Conservation (phyloP, 768 basidiomycete genomes). For the Suillus weaverae region DNA sequence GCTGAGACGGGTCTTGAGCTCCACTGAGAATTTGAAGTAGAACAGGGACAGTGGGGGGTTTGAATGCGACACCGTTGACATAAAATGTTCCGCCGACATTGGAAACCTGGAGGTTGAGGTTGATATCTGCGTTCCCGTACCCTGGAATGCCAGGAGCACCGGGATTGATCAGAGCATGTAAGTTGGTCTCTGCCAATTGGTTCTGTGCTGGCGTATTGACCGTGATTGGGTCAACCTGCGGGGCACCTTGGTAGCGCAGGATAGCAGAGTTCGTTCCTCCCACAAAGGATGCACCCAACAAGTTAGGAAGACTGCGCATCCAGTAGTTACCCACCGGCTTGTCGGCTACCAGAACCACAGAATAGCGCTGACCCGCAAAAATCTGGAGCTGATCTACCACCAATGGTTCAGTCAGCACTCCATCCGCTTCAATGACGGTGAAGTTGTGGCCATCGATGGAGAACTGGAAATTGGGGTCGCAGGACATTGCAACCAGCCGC, state of each 20-base stretch:
- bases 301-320: slow-evolving; percentile 43
- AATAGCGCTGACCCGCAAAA: slow-evolving; percentile 36
- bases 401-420: slow-evolving; percentile 38
- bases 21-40: slow-evolving; percentile 47
- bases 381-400: slow-evolving; percentile 41
- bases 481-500: slow-evolving; percentile 40
- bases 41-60: slow-evolving; percentile 39
- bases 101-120: slow-evolving; percentile 23
- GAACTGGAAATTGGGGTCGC: slow-evolving; percentile 43
- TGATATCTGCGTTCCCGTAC: slow-evolving; percentile 43
- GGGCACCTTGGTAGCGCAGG: slow-evolving; percentile 47
- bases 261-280: slow-evolving; percentile 56
- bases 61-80: slow-evolving; percentile 17
- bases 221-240: slow-evolving; percentile 39
- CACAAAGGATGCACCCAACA: slow-evolving; percentile 21
- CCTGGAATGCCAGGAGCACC: slow-evolving; percentile 40
- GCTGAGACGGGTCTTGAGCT: slow-evolving; percentile 28
- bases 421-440: slow-evolving; percentile 50
- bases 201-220: slow-evolving; percentile 21
- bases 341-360: slow-evolving; percentile 32
- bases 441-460: slow-evolving; percentile 46
- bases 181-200: slow-evolving; percentile 33
- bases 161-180: slow-evolving; percentile 27
- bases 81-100: slow-evolving; percentile 12
- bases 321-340: slow-evolving; percentile 43